These are phyloP conservation scores for Aristolochia fimbriata DNA, from an alignment of 164 flowering plant genomes.

Conservation along the genomic window DNA sequence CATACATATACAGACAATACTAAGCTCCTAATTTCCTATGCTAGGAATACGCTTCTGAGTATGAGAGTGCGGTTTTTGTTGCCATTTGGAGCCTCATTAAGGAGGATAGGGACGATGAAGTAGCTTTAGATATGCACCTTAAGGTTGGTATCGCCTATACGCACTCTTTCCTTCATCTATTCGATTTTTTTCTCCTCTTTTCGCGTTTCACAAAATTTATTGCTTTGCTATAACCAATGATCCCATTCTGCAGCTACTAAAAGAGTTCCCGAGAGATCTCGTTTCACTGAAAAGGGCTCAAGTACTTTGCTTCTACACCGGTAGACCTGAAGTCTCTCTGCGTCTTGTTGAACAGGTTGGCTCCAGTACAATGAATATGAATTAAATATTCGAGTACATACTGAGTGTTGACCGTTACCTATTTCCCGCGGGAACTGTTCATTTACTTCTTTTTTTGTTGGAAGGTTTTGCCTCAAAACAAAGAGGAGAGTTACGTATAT, in stretches of 20 bases:
- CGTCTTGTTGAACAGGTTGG: constrained; percentile 62
- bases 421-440: background rate
- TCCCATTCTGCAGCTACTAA: constrained; percentile 38
- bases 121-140: constrained; percentile 46
- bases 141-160: constrained; percentile 29
- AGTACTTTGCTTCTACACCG: constrained; percentile 72
- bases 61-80: constrained; percentile 73
- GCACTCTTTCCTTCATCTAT: background rate
- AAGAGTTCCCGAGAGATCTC: constrained; percentile 70
- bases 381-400: background rate
- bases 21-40: constrained; percentile 19
- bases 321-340: constrained; percentile 57
- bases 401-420: background rate
- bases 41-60: constrained; percentile 37
- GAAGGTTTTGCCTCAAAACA: constrained; percentile 63
- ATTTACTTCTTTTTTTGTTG: background rate
- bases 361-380: background rate
- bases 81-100: constrained; percentile 37
- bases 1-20: background rate
- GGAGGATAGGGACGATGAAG: constrained; percentile 50
- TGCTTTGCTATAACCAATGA: background rate
- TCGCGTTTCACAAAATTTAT: background rate
- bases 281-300: constrained; percentile 75
- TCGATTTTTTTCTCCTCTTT: too few species aligned
- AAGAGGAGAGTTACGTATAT: constrained; percentile 49